These are phyloP conservation scores for Saccharomyces jurei DNA, from an alignment of 805 yeast genomes.

Conservation along the genomic window DNA sequence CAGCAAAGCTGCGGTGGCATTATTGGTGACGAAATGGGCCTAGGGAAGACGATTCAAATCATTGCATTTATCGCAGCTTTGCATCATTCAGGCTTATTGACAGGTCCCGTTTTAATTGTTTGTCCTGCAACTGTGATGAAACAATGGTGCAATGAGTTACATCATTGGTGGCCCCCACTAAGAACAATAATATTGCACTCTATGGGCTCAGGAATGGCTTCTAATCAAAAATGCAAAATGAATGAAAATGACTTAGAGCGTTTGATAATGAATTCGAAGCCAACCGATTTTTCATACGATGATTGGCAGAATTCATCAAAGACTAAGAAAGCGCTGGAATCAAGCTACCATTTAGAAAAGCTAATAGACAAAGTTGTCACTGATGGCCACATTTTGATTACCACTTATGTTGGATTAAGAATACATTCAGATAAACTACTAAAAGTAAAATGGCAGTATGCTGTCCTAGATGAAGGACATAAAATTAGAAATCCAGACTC, in stretches of 20 bases:
- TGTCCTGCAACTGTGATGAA: conserved; percentile 95
- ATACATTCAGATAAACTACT: conserved; percentile 56
- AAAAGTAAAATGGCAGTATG: conserved; percentile 81
- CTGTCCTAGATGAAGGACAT: conserved; percentile 91
- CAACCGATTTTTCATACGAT: conserved; percentile 38
- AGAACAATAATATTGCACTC: conserved; percentile 82
- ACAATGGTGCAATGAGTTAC: conserved; percentile 96
- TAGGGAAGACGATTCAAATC: conserved; percentile 91
- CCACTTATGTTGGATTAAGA: conserved; percentile 83
- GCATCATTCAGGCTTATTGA: conserved; percentile 68
- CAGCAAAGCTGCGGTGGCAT: conserved; percentile 90
- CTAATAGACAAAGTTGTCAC: conserved; percentile 45
- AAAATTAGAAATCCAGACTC: conserved; percentile 92
- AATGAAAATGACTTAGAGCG: conserved; percentile 48
- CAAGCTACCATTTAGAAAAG: conserved; percentile 21
- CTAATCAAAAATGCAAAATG: conserved; percentile 21
- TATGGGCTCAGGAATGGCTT: conserved; percentile 78
- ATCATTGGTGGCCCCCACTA: conserved; percentile 96
- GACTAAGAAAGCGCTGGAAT: conserved; percentile 25
- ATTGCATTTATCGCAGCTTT: conserved; percentile 86
- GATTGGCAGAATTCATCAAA: conserved; percentile 25
- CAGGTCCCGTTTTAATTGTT: conserved; percentile 75
- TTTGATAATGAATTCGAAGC: conserved; percentile 32
- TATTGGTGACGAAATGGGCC: conserved; percentile 96
- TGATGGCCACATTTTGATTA: conserved; percentile 76